A percentile compares a stretch with the other conserved stretches of the same genome.
Conservation (phyloP, 345 rosid genomes). For the Murraya paniculata region DNA sequence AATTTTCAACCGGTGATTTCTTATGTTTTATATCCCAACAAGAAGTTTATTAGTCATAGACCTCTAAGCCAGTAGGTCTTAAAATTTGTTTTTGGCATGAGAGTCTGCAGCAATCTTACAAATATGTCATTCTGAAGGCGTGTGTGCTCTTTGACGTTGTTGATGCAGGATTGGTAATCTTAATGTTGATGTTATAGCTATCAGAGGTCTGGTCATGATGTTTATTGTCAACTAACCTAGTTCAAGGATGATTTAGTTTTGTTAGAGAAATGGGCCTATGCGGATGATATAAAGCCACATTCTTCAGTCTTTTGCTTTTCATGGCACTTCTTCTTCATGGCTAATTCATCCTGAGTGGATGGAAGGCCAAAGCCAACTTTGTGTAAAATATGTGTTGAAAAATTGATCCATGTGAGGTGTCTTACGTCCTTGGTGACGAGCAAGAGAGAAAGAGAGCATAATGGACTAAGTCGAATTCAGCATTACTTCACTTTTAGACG, state of each 20-base stretch:
- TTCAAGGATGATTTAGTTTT: background rate
- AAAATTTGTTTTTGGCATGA: background rate
- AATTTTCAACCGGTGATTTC: background rate
- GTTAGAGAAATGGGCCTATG: background rate
- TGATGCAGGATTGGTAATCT: background rate
- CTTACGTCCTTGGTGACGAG: background rate
- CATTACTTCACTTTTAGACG: background rate
- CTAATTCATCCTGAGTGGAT: background rate
- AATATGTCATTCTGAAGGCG: background rate
- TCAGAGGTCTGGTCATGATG: conserved; percentile 1
- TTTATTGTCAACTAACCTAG: background rate
- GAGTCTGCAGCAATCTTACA: background rate
- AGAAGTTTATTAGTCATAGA: background rate
- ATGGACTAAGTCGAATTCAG: background rate
- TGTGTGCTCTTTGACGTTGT: background rate
- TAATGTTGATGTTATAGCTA: background rate
- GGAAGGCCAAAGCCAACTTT: background rate
- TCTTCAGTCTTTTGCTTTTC: background rate
- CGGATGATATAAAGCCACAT: background rate
- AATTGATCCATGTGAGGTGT: background rate
- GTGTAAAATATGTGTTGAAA: background rate
- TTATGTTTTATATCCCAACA: background rate
- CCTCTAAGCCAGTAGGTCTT: background rate
- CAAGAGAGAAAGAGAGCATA: background rate
- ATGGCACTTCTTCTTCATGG: background rate